Base-by-base conservation (phyloP, 140 eudicot species). In the Ambrosia hybrid region DNA sequence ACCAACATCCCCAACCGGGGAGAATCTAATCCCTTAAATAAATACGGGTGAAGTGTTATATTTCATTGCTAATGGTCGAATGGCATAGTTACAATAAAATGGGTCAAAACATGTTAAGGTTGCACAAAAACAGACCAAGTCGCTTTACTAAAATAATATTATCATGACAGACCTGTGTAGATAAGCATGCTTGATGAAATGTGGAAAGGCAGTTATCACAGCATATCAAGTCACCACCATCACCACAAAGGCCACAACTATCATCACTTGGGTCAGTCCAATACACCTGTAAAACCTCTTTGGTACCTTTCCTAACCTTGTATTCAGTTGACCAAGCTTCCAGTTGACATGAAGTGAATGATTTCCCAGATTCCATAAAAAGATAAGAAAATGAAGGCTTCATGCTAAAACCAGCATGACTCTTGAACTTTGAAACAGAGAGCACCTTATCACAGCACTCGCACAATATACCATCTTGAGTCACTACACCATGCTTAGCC, bases 261-360 rank as follows among this genome's bases (percentile, higher is more conserved):
- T 94, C 99, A 81, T 94, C 99, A 72, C 78, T 84, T 57, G 83
- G 78, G 80, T 94, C 99, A 15, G 57, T 16, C 15, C 77, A 91
- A 64, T 83, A 85, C 64, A 46, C 70, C 51, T 62, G 82, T 26
- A 79, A 79, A 59, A 69, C 63, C 71, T 70, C 81, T 71, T 80
- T 82, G 58, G 85, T 78, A 72, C 73, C 75, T 82, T 78, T 88
- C 77, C 91, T 84, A 51, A 83, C 82, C 80, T 90, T 88, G 82
- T 88, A 94, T 83, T 94, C 99, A 79, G 84, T 85, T 45, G 97
- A 93, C 99, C 99, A 93, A 67, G 97, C 99, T 80, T 93, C 96
- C 64, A 93, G 96, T 79, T 84, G 93, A 83, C 97, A 84, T 64
- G 85, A 73, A 52, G 97, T 88, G 63, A 85, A 88, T 49, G 99